Evolutionary conservation across 495 filamentous ascomycete species (phyloP), one percentile per base, ranked within the genome.

Genomic region (Corynascus novoguineensis): DNA sequence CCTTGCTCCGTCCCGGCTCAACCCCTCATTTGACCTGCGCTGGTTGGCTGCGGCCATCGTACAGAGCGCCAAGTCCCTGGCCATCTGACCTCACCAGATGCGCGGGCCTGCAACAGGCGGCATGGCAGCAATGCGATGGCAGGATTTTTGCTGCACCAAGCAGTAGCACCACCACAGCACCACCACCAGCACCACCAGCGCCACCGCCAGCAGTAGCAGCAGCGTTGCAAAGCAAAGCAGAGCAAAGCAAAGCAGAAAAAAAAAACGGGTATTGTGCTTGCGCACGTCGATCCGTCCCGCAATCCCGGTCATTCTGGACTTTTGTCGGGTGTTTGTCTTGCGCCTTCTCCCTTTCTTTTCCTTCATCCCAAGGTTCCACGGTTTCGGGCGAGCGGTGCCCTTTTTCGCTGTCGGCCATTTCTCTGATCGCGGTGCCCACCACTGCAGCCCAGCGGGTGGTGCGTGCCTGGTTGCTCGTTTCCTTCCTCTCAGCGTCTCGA

Each of bases 41-140:
- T 68, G 65, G 61, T 70, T 70, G 67, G 67, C 67, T 63, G 60
- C 58, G 34, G 53, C 42, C 25, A 54, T 62, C 56, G 63, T 53
- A 66, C 63, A 59, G 59, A 59, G 59, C 65, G 61, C 65, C 61
- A 68, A 63, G 60, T 57, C 61, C 19, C 60, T 53, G 66, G 61
- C 67, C 67, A 70, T 68, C 65, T 70, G 67, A 70, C 67, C 67
- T 70, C 67, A 66, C 65, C 61, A 62, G 61, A 61, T 62, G 63
- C 59, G 65, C 60, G 62, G 59, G 57, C n/a, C 57, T 58, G 55
- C 57, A 55, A 60, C 62, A 63, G 60, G 59, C 59, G 27, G 17
- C 29, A 56, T 45, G 37, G 47, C 31, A 47, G 35, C n/a, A n/a
- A n/a, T n/a, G n/a, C n/a, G n/a, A n/a, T n/a, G n/a, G 50, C 32